Base-by-base conservation (phyloP, 2,329 filamentous ascomycete species). In the Mycogone perniciosa region DNA sequence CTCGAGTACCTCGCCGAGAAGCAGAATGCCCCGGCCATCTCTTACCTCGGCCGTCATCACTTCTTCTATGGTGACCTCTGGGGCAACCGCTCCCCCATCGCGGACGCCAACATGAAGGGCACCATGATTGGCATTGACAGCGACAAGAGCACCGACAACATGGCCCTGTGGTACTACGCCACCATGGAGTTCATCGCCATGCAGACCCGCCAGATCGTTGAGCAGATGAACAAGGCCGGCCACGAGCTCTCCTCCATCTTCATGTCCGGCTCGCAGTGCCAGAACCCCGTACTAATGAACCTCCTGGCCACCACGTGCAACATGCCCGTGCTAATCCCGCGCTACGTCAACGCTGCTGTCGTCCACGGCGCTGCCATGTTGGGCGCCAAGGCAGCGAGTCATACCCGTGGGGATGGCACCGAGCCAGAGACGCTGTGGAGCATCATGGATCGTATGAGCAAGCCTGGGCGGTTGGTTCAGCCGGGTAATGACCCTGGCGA, bases 51-150 rank as follows among this genome's bases (percentile, higher is more conserved):
- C 9, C 88, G 92, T 7, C 92, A 99, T 70, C 87, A 95, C 73
- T 99, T 99, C 81, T 95, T 99, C 75, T 99, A 99, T 68, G 93
- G 93, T 56, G 93, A 99, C 65, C 78, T 97, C 4, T 97, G 95
- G 79, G 93, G 93, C 54, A 99, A 99, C 73, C 85, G 93, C 38
- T 96, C 90, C 20, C 93, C 93, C 1, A 81, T 99, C 52, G 92
- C 93, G 4, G 91, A 99, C 64, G 78, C 92, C 29, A 87, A 84
- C 71, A 99, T 99, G 93, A 87, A 86, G 58, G 93, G 93, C 29
- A 84, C 88, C 6, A 81, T 96, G 56, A 84, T 96, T 55, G 93
- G 93, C 13, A 75, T 99, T 53, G 88, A 85, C 64, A 88, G 82
- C 59, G 92, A 97, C 72, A 91, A 88, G 69, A 88, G 83, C 60